Evolutionary conservation across 2,329 filamentous ascomycete species (phyloP), one percentile per base, ranked within the genome.

Genomic region (Arachnomyces sp.): DNA sequence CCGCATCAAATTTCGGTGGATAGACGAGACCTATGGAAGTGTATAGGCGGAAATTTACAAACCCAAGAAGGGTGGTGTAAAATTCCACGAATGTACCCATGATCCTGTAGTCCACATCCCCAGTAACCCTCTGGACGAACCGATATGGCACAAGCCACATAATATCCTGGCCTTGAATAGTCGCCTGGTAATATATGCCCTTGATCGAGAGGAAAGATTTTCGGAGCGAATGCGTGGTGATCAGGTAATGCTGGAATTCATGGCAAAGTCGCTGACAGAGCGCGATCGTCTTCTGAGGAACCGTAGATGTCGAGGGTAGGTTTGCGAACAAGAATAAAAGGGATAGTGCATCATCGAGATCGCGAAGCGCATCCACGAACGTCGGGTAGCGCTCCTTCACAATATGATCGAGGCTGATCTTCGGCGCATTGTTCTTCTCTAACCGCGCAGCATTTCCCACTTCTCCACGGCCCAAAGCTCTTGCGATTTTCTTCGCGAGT

Each of bases 41-140:
- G 70, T 95, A 98, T 34, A 98, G 73, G 49, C 87, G 75, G 73
- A 88, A 98, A 73, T 98, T 95, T 66, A 96, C 81, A 57, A 98
- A 98, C 45, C 90, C 84, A 14, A 98, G 73, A 11, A 98, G 74
- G 3, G 90, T 96, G 56, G 93, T 94, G 72, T 98, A 98, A 64
- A 98, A 98, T 63, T 98, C 90, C 49, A 98, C 81, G 59, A 98
- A 98, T 3, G 92, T 98, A 44, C 87, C 90, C 92, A 98, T 98
- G 66, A 98, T 98, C 56, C 92, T 77, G 70, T 95, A 98, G 64
- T 98, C 92, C 49, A 98, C 84, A 64, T 98, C 92, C 43, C 84
- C 86, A 31, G 92, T 85, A 11, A 94, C 82, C 52, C 85, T 76
- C 71, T 98, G 92, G 58, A 96, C 94, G 67, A 98, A 98, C 63